phyloP scores from a whole-genome alignment of 805 yeast genomes.

The Saccharomycopsis babjevae region DNA sequence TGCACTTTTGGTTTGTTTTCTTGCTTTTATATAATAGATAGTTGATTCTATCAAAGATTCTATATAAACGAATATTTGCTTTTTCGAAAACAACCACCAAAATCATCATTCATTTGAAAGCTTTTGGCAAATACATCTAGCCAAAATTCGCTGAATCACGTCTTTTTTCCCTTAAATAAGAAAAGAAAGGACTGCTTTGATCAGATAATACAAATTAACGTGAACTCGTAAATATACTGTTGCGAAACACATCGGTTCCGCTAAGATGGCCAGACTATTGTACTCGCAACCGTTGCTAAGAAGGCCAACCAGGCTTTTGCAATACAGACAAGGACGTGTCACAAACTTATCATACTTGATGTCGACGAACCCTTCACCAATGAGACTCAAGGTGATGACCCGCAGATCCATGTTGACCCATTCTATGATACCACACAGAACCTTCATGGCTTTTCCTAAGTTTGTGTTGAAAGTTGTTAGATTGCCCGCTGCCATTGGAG shows the following conservation, averaged over 20 bases:
- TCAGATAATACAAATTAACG: background rate
- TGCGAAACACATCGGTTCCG: background rate
- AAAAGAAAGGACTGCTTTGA: too few species aligned
- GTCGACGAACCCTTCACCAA: background rate
- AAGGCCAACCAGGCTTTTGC: background rate
- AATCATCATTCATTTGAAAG: too few species aligned
- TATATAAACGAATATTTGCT: conserved; percentile 1
- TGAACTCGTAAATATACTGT: background rate
- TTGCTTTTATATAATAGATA: background rate
- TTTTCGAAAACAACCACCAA: background rate
- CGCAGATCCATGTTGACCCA: conserved; percentile 1
- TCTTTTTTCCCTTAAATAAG: too few species aligned
- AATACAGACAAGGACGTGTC: background rate
- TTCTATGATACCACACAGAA: background rate
- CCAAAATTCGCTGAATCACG: too few species aligned
- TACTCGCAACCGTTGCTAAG: background rate
- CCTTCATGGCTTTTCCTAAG: conserved; percentile 37
- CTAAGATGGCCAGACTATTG: background rate
- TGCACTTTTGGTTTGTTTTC: background rate
- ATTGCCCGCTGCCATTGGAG: conserved; percentile 77
- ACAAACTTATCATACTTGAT: background rate
- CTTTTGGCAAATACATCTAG: too few species aligned
- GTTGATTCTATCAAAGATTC: too few species aligned
- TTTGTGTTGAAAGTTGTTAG: conserved; percentile 44
- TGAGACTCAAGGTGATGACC: background rate